A percentile compares a stretch with the other conserved stretches of the same genome.
Evolutionary conservation across 192 early-diverging fungal species (phyloP).

Genomic region (Polychytrium aggregatum): DNA sequence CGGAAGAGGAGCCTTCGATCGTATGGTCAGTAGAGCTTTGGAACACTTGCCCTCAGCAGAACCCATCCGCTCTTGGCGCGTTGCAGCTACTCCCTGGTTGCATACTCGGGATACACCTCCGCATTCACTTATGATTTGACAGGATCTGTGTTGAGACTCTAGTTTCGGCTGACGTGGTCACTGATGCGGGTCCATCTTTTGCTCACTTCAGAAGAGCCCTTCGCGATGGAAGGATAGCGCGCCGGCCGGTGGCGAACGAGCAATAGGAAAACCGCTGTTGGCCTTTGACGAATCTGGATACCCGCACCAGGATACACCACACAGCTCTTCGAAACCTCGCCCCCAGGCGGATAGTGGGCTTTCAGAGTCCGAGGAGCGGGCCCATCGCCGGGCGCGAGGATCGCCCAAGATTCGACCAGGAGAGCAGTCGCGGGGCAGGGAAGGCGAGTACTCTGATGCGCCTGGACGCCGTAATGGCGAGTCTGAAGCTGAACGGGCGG

Average conservation of each 20-base stretch:
- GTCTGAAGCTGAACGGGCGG: background rate
- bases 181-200: background rate
- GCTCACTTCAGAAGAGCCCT: background rate
- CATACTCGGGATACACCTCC: background rate
- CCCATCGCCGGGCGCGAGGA: background rate
- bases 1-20: no score
- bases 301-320: background rate
- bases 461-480: background rate
- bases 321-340: background rate
- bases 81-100: background rate
- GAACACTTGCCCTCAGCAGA: no score
- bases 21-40: no score
- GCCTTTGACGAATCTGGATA: background rate
- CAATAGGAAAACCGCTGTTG: slow-evolving; percentile 4
- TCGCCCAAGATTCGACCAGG: background rate
- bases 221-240: background rate
- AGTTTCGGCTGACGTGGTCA: slow-evolving; percentile 6
- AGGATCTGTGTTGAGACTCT: no score
- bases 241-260: background rate
- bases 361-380: slow-evolving; percentile 1
- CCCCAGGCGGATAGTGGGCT: background rate
- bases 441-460: background rate
- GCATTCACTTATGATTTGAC: no score
- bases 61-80: background rate
- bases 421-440: background rate